Conservation (phyloP, 176 grass and related monocot genomes). For the Coix lacrymajobi region DNA sequence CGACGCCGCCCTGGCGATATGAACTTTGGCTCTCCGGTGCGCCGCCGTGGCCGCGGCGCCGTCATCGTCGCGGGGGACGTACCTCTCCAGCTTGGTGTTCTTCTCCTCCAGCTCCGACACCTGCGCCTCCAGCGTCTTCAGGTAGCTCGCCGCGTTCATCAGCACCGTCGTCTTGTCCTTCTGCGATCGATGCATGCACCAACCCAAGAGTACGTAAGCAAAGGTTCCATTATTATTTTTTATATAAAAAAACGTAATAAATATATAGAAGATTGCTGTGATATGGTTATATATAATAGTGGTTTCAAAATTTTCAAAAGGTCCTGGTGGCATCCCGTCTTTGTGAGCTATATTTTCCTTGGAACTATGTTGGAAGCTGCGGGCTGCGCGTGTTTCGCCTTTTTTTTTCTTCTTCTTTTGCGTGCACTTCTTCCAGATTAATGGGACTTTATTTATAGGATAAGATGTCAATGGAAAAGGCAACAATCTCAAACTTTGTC, state of each 20-base stretch:
- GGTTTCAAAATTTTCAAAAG: neutral
- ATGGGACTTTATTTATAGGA: neutral
- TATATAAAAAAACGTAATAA: neutral
- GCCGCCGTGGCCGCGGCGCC: neutral
- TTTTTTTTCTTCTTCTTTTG: neutral
- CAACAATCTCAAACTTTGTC: too few species aligned
- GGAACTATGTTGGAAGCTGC: neutral
- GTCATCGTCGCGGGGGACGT: conserved; percentile 25
- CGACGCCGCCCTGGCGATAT: conserved; percentile 34
- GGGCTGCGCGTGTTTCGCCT: neutral
- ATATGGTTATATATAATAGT: neutral
- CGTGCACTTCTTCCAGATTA: neutral
- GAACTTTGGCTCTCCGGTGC: conserved; percentile 41
- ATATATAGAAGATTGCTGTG: neutral
- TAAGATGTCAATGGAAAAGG: neutral
- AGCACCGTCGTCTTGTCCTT: conserved; percentile 95
- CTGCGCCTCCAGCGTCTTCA: conserved; percentile 58
- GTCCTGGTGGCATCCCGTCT: neutral
- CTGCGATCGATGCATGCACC: conserved; percentile 19
- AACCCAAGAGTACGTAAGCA: neutral
- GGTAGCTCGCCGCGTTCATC: conserved; percentile 53
- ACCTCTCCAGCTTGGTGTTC: conserved; percentile 63
- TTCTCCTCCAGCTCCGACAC: conserved; percentile 79
- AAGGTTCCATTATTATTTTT: neutral
- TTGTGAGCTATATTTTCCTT: neutral